Conservation (phyloP, 805 yeast species). For the Limtongia smithiae region DNA sequence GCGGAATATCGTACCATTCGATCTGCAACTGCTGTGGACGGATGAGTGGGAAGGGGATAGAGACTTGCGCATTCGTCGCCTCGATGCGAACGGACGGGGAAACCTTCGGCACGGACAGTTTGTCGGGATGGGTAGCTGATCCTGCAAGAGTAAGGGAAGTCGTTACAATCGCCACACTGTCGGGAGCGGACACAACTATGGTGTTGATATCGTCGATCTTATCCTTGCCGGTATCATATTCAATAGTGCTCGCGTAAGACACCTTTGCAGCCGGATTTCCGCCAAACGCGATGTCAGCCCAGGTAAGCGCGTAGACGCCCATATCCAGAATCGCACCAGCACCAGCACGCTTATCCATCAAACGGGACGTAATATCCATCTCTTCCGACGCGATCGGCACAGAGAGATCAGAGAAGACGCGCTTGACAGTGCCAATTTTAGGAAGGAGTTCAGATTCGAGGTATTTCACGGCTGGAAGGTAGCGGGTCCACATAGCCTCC, state of each 20-base stretch:
- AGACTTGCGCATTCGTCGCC: no score
- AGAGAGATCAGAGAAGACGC: constrained; percentile 46
- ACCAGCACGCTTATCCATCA: no score
- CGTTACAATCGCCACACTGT: no score
- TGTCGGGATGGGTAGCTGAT: no score
- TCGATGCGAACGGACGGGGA: no score
- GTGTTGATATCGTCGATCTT: no score
- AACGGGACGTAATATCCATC: constrained; percentile 42
- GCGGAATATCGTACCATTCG: no score
- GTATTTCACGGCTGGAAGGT: constrained; percentile 43
- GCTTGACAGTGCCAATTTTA: constrained; percentile 46
- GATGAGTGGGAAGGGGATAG: no score
- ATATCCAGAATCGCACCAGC: constrained; percentile 60
- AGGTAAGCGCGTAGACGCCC: constrained; percentile 53
- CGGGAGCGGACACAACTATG: no score
- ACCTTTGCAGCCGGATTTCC: constrained; percentile 14
- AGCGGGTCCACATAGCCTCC: constrained; percentile 57
- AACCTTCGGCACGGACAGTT: no score
- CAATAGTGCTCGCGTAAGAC: constrained; percentile 4
- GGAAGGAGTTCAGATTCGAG: constrained; percentile 41
- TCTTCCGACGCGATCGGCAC: constrained; percentile 39
- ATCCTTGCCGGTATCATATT: neutral
- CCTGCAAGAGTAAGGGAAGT: no score
- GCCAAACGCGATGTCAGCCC: constrained; percentile 30
- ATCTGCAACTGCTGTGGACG: no score